Percentiles rank a stretch among this genome's conserved stretches.
Evolutionary conservation across 1,139 yeast species (phyloP).

Genomic region (Scheffersomyces parashehatae): DNA sequence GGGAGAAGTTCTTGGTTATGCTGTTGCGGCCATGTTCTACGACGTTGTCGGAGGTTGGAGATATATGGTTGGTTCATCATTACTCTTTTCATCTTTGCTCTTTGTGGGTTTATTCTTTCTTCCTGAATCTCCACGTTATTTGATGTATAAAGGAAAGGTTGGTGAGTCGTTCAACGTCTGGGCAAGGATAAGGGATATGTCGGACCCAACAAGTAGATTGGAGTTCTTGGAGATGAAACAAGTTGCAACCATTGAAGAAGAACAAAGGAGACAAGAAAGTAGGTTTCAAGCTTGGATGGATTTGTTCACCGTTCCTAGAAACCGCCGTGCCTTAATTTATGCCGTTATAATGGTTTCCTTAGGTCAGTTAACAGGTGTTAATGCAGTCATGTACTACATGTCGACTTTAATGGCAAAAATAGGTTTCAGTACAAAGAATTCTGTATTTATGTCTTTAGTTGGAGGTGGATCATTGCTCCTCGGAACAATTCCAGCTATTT

Average conservation of each 20-base stretch:
- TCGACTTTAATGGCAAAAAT: slow-evolving; percentile 50
- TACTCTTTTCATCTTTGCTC: slow-evolving; percentile 54
- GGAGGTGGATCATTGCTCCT: slow-evolving; percentile 62
- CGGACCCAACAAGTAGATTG: slow-evolving; percentile 35
- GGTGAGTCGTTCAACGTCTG: slow-evolving; percentile 59
- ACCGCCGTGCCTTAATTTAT: slow-evolving; percentile 58
- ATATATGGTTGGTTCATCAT: slow-evolving; percentile 58
- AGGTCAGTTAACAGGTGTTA: slow-evolving; percentile 60
- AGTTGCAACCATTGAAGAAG: slow-evolving; percentile 31
- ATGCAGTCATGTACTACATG: slow-evolving; percentile 58
- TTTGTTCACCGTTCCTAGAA: slow-evolving; percentile 52
- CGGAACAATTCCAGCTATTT: slow-evolving; percentile 63
- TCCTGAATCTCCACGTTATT: slow-evolving; percentile 55
- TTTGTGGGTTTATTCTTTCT: slow-evolving; percentile 47
- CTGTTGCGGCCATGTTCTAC: slow-evolving; percentile 56
- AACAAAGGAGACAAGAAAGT: slow-evolving; percentile 23
- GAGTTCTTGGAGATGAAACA: slow-evolving; percentile 52
- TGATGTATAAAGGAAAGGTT: slow-evolving; percentile 48
- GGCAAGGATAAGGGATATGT: slow-evolving; percentile 51
- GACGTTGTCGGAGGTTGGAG: slow-evolving; percentile 60
- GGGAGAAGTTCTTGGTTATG: slow-evolving; percentile 60
- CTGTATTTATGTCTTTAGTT: slow-evolving; percentile 58
- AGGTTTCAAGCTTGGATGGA: slow-evolving; percentile 42
- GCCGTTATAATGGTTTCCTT: slow-evolving; percentile 56
- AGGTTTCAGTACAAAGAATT: slow-evolving; percentile 42